A percentile compares a stretch with the other conserved stretches of the same genome.
These are phyloP conservation scores for Gloeostereum incarnatum DNA, from an alignment of 768 basidiomycete species.

Conservation along the genomic window DNA sequence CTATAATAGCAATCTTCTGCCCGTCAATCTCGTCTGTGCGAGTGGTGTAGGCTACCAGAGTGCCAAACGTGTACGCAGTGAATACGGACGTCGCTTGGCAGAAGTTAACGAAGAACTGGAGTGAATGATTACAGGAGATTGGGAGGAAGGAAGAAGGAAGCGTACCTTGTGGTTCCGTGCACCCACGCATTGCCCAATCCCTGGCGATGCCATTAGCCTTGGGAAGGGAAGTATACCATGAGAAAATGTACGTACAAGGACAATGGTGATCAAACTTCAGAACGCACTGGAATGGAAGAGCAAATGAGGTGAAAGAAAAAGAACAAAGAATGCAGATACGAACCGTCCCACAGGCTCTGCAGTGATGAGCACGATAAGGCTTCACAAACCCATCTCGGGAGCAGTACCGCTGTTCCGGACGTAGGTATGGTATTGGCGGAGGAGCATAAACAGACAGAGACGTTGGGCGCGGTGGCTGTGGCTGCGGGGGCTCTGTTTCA, in stretches of 20 bases:
- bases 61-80: constrained; percentile 52
- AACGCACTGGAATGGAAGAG: constrained; percentile 47
- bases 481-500: constrained; percentile 3
- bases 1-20: constrained; percentile 66
- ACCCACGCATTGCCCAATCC: constrained; percentile 94
- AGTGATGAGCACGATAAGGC: constrained; percentile 73
- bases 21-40: constrained; percentile 37
- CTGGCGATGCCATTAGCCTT: constrained; percentile 26
- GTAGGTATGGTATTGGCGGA: constrained; percentile 31
- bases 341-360: constrained; percentile 74
- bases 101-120: constrained; percentile 81
- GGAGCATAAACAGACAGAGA: constrained; percentile 1
- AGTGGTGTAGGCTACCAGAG: constrained; percentile 46
- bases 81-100: constrained; percentile 52
- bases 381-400: constrained; percentile 53
- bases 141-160: neutral
- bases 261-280: constrained; percentile 86
- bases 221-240: neutral
- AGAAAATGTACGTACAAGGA: constrained; percentile 48
- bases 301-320: constrained; percentile 1
- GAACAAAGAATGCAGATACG: constrained; percentile 16
- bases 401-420: constrained; percentile 65
- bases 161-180: constrained; percentile 81
- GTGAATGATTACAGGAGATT: constrained; percentile 4
- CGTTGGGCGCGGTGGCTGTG: neutral